These are phyloP conservation scores for Laetiporus sulphureus DNA, from an alignment of 1,284 basidiomycete species.

Conservation along the genomic window DNA sequence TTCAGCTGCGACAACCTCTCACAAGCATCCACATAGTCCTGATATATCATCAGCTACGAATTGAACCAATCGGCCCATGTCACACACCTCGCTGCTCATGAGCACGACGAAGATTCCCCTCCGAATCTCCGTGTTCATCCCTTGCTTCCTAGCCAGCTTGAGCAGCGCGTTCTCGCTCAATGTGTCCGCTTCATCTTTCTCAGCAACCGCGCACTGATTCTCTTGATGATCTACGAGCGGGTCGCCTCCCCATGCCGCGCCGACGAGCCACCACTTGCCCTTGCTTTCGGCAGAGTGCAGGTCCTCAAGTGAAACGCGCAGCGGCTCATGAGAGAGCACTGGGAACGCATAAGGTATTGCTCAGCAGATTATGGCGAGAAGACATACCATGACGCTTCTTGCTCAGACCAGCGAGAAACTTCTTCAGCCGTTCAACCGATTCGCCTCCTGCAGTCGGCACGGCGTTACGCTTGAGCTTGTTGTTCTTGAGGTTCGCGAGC, in stretches of 20 bases:
- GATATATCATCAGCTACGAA: background rate
- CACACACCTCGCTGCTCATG: constrained; percentile 85
- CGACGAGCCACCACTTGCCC: constrained; percentile 99
- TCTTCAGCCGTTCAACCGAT: constrained; percentile 78
- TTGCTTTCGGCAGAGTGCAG: constrained; percentile 78
- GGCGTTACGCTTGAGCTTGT: constrained; percentile 67
- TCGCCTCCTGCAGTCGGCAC: constrained; percentile 60
- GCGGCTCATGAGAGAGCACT: constrained; percentile 80
- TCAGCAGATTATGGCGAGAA: constrained; percentile 8
- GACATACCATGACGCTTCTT: constrained; percentile 70
- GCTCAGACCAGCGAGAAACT: constrained; percentile 66
- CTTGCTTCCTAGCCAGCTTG: constrained; percentile 85
- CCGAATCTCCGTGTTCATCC: constrained; percentile 98
- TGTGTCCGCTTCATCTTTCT: constrained; percentile 21
- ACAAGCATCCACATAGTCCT: constrained; percentile 94
- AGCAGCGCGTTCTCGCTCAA: constrained; percentile 48
- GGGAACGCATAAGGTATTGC: background rate
- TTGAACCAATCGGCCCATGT: no score
- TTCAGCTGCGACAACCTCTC: constrained; percentile 80
- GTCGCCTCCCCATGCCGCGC: constrained; percentile 93
- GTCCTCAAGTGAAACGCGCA: constrained; percentile 82
- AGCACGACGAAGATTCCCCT: constrained; percentile 88
- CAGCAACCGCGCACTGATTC: constrained; percentile 30
- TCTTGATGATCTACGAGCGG: constrained; percentile 76
- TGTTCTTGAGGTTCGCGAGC: constrained; percentile 84